phyloP scores from a whole-genome alignment of 2,329 filamentous ascomycete genomes.

The Aspergillus proliferans region DNA sequence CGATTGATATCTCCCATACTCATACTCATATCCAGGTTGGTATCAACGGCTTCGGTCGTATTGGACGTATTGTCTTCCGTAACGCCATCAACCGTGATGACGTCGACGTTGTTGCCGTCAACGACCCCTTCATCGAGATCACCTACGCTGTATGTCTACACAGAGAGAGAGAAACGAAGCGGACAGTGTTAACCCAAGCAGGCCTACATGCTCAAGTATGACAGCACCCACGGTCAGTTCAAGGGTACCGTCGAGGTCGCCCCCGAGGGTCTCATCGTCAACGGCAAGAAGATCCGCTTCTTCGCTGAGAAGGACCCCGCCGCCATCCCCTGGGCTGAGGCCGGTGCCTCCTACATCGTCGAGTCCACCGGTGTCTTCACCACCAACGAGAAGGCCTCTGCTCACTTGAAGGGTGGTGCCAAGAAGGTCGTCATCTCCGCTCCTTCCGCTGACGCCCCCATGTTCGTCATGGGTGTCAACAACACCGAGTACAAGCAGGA shows the following conservation, averaged over 20 bases:
- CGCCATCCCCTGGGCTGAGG: constrained; percentile 82
- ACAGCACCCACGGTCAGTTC: constrained; percentile 94
- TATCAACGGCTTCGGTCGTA: constrained; percentile 99
- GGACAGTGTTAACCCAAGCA: constrained; percentile 30
- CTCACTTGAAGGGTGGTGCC: constrained; percentile 91
- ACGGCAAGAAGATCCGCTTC: constrained; percentile 93
- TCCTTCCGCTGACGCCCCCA: constrained; percentile 71
- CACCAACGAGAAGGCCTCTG: constrained; percentile 90
- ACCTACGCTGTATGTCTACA: constrained; percentile 80
- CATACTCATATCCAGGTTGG: constrained; percentile 50
- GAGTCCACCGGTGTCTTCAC: constrained; percentile 99
- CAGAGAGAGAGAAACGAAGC: too few species aligned
- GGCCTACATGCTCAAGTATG: constrained; percentile 99
- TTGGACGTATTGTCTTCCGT: constrained; percentile 98
- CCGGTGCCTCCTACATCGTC: constrained; percentile 86
- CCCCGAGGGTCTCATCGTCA: constrained; percentile 70
- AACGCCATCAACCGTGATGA: constrained; percentile 88
- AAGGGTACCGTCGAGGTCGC: constrained; percentile 79
- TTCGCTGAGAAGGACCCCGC: constrained; percentile 87
- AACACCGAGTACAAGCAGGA: constrained; percentile 86
- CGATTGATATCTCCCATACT: constrained; percentile 19
- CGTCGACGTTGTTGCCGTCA: constrained; percentile 91
- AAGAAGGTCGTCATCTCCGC: constrained; percentile 84
- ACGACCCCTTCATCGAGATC: constrained; percentile 98
- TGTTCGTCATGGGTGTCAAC: constrained; percentile 99